A percentile compares a stretch with the other conserved stretches of the same genome.
Conservation (phyloP, 1,139 yeast genomes). For the Saccharomyces pastorianus region DNA sequence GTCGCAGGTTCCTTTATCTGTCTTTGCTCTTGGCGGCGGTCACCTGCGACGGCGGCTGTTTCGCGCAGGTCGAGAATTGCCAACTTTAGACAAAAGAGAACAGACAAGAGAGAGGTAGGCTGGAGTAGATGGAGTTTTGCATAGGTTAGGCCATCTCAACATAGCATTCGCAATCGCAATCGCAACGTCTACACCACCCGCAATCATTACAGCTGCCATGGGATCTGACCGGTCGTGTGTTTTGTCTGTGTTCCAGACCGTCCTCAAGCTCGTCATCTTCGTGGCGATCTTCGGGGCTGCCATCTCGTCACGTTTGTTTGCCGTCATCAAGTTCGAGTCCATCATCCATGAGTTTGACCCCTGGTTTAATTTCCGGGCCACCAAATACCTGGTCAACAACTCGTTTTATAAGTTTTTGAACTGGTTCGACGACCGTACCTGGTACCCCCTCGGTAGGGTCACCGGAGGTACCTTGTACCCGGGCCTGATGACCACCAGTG, state of each 20-base stretch:
- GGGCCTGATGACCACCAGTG: slow-evolving; percentile 95
- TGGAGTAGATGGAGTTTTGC: too few relatives aligned
- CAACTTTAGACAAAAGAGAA: too few relatives aligned
- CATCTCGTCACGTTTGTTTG: slow-evolving; percentile 72
- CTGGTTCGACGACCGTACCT: slow-evolving; percentile 98
- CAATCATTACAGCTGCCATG: not conserved
- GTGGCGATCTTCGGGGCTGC: slow-evolving; percentile 82
- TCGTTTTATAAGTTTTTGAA: slow-evolving; percentile 86
- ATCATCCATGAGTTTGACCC: slow-evolving; percentile 99
- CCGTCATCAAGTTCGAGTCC: slow-evolving; percentile 82
- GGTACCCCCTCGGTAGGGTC: slow-evolving; percentile 98
- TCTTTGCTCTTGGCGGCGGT: not conserved
- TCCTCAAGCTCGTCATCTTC: slow-evolving; percentile 58
- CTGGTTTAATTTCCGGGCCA: slow-evolving; percentile 96
- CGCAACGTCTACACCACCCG: not conserved
- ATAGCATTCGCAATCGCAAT: not conserved
- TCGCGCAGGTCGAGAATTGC: not conserved
- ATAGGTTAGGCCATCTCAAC: too few relatives aligned
- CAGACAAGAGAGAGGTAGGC: too few relatives aligned
- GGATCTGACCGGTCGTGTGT: not conserved
- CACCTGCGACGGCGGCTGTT: not conserved
- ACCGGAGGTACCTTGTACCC: slow-evolving; percentile 98
- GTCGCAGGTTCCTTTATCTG: not conserved
- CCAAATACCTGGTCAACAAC: slow-evolving; percentile 76
- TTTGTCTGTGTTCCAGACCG: slow-evolving; percentile 13